Conservation (phyloP, 345 rosid genomes). For the Carallia brachiata region DNA sequence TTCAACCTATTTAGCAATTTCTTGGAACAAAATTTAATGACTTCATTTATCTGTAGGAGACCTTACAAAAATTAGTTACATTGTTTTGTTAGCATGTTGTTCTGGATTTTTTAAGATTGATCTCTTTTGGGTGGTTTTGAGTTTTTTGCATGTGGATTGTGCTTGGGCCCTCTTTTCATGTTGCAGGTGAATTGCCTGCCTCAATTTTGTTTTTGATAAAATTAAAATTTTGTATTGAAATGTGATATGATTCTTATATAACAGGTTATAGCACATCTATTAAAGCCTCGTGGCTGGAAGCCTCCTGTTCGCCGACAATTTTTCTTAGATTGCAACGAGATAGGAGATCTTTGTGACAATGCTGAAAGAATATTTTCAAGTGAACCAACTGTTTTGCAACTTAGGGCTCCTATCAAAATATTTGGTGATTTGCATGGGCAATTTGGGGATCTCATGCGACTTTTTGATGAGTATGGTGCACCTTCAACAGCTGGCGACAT, state of each 20-base stretch:
- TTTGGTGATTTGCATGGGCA: slow-evolving; percentile 99
- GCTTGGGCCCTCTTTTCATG: neutral
- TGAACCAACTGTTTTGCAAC: slow-evolving; percentile 88
- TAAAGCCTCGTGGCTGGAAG: slow-evolving; percentile 98
- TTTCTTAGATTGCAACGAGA: slow-evolving; percentile 94
- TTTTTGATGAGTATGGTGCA: slow-evolving; percentile 94
- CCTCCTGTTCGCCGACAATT: slow-evolving; percentile 93
- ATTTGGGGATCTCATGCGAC: slow-evolving; percentile 99
- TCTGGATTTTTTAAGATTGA: slow-evolving; percentile 10
- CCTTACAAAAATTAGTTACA: no score
- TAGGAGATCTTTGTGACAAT: slow-evolving; percentile 89
- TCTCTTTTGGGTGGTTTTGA: slow-evolving; percentile 18
- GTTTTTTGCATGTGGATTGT: slow-evolving; percentile 6
- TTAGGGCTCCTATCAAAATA: slow-evolving; percentile 85
- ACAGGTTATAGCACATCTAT: slow-evolving; percentile 81
- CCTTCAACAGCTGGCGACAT: slow-evolving; percentile 99
- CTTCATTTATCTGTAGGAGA: no score
- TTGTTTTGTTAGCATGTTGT: no score
- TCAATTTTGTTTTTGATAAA: slow-evolving; percentile 6
- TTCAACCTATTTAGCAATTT: no score
- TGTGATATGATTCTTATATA: neutral
- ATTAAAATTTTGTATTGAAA: neutral
- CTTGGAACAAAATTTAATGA: no score
- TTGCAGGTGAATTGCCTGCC: slow-evolving; percentile 6
- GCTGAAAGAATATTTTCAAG: slow-evolving; percentile 80